Base-by-base conservation (phyloP, 1,284 basidiomycete species). In the Tilletia walkeri region DNA sequence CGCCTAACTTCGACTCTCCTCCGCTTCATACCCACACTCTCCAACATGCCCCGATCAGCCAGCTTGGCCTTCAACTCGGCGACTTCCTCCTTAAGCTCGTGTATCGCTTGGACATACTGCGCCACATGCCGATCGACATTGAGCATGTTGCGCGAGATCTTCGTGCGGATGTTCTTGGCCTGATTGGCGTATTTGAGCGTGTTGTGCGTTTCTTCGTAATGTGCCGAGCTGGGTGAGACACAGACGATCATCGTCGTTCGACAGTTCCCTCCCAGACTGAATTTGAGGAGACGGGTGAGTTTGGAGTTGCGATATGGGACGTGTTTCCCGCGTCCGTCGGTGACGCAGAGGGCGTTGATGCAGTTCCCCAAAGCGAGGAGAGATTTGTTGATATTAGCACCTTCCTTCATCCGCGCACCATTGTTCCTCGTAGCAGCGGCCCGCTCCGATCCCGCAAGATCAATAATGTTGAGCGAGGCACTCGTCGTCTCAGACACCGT, bases 21-120 rank as follows among this genome's bases (percentile, higher is more conserved):
- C 90, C 90, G 65, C 84, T 88, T 84, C 92, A 91, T 39, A 4
- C 75, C 75, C 4, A 80, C 81, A 39, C 80, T 80, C 67, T 83
- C 80, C 10, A 53, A 18, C 67, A 84, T 70, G 20, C n/a, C 34
- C n/a, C n/a, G n/a, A 36, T 89, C 91, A 4, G 90, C 88, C 65
- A 96, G 86, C 84, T 91, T 92, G 47, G 88, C 89, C 84, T 95
- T 94, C 75, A 98, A 89, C 77, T 95, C 92, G 36, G 89, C 88
- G 69, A 94, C 89, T 84, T 94, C 91, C 61, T 87, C 84, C 79
- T 93, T 93, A 74, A 94, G 89, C 70, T 92, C 86, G 82, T 92
- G 93, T 80, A 98, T 97, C 68, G 93, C 92, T 84, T 94, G 91
- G 45, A 97, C 92, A 73, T 85, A 84, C 72, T 84, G 81, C 0